Evolutionary conservation across 805 yeast species (phyloP).

Genomic region (Pichia ethanolica): DNA sequence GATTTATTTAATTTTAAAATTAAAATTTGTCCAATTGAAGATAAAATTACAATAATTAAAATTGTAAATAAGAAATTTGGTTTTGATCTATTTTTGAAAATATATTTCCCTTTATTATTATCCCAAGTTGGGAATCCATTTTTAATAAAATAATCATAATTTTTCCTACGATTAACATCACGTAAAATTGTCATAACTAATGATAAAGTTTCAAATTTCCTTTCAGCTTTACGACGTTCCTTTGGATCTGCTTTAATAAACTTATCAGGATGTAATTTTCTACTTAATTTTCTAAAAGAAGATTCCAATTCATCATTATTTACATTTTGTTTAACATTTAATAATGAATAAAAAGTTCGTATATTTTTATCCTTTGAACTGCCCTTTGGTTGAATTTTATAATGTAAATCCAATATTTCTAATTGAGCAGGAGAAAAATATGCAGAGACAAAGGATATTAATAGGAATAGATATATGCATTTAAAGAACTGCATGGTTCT

Average conservation of each 20-base stretch:
- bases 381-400: conserved; percentile 11
- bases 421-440: conserved; percentile 11
- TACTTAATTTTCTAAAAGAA: conserved; percentile 64
- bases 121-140: conserved; percentile 83
- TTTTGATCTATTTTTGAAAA: conserved; percentile 12
- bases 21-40: conserved; percentile 9
- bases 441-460: conserved; percentile 4
- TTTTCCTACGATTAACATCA: conserved; percentile 44
- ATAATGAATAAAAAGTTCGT: conserved; percentile 12
- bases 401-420: conserved; percentile 12
- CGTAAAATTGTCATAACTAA: conserved; percentile 68
- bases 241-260: conserved; percentile 30
- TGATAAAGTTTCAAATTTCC: conserved; percentile 71
- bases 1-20: conserved; percentile 10
- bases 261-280: conserved; percentile 84
- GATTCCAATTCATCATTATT: conserved; percentile 48
- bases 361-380: not conserved
- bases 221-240: conserved; percentile 47
- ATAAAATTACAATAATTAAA: conserved; percentile 4
- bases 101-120: conserved; percentile 4
- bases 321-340: conserved; percentile 24
- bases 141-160: conserved; percentile 77
- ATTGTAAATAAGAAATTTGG: conserved; percentile 7
- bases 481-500: not conserved
- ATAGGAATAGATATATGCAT: not conserved